These are phyloP conservation scores for Hygrophorus russula DNA, from an alignment of 768 basidiomycete genomes.

Conservation along the genomic window DNA sequence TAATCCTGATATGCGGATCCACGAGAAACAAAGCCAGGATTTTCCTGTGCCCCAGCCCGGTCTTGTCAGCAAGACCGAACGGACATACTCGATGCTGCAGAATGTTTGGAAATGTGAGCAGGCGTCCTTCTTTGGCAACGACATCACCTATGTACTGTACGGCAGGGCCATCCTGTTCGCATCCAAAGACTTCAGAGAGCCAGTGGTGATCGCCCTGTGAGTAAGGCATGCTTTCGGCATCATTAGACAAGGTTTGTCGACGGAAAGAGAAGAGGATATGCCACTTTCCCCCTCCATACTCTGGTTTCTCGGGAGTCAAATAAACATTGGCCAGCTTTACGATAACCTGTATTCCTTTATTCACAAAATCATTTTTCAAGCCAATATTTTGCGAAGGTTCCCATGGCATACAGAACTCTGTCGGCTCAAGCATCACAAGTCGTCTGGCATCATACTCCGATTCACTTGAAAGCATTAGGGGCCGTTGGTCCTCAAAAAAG, in stretches of 20 bases:
- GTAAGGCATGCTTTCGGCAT: conserved; percentile 10
- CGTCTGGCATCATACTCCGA: neutral
- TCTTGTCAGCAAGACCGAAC: conserved; percentile 23
- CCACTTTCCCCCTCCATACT: conserved; percentile 26
- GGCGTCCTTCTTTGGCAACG: conserved; percentile 22
- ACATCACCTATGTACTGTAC: conserved; percentile 23
- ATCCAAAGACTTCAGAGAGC: conserved; percentile 18
- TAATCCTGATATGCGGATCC: conserved; percentile 17
- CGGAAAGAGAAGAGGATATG: too few species aligned
- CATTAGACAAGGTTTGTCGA: conserved; percentile 6
- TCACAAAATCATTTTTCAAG: conserved; percentile 7
- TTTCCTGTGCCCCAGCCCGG: conserved; percentile 27
- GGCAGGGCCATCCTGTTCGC: conserved; percentile 11
- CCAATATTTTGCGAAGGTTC: conserved; percentile 1
- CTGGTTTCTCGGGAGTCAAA: conserved; percentile 24
- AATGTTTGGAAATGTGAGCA: conserved; percentile 30
- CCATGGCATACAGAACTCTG: conserved; percentile 7
- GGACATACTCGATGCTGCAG: conserved; percentile 28
- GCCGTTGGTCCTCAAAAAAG: conserved; percentile 4
- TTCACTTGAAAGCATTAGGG: too few species aligned
- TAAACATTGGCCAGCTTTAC: conserved; percentile 21
- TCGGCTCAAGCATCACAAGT: conserved; percentile 10
- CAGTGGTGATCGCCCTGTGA: conserved; percentile 18
- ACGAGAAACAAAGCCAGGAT: conserved; percentile 30
- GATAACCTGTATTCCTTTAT: conserved; percentile 17